Conservation (phyloP, 441 rosid species). For the Pelargonium australe region DNA sequence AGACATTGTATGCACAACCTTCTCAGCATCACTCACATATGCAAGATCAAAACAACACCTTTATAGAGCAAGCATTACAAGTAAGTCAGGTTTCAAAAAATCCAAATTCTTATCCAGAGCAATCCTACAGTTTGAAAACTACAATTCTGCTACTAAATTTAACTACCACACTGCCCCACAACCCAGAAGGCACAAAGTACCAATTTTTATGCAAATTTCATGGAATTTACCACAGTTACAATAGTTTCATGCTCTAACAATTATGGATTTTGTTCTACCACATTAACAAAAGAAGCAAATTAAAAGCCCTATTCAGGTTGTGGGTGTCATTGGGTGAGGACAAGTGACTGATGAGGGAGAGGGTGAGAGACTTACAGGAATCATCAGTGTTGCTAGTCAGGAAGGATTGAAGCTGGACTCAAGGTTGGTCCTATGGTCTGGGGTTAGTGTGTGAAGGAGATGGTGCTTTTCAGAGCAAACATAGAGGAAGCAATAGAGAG, state of each 20-base stretch:
- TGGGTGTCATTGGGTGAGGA: neutral
- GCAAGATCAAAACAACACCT: conserved; percentile 29
- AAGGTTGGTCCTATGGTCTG: neutral
- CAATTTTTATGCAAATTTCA: neutral
- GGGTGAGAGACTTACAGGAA: neutral
- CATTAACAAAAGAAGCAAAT: no score
- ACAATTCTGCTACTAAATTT: neutral
- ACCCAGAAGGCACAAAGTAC: neutral
- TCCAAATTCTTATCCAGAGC: neutral
- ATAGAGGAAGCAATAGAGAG: neutral
- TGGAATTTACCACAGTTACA: neutral
- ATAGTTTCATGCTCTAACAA: neutral
- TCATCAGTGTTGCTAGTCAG: neutral
- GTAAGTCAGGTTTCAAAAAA: neutral
- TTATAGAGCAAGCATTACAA: no score
- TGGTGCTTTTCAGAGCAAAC: neutral
- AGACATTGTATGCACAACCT: conserved; percentile 63
- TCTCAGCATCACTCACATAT: conserved; percentile 61
- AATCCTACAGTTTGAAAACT: neutral
- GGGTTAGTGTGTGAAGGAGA: neutral
- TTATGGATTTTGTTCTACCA: neutral
- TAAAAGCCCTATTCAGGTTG: neutral
- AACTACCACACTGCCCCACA: neutral
- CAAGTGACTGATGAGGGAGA: neutral
- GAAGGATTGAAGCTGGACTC: neutral